A percentile compares a stretch with the other conserved stretches of the same genome.
These are phyloP conservation scores for Coemansia sp. DNA, from an alignment of 192 early-diverging fungal species.

Conservation along the genomic window DNA sequence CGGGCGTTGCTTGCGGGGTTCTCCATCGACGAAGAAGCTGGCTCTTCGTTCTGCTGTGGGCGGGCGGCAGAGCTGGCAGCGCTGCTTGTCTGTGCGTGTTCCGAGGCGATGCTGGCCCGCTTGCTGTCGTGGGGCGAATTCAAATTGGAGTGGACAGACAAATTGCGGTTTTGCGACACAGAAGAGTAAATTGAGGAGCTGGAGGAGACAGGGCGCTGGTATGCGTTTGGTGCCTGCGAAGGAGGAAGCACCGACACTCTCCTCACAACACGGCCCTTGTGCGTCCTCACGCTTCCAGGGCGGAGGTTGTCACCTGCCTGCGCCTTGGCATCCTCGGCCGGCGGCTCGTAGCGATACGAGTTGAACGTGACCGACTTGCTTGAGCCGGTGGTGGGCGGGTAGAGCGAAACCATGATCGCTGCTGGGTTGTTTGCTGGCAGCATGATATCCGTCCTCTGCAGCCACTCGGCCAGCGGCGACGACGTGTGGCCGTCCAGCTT, in stretches of 20 bases:
- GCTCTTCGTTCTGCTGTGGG: not conserved
- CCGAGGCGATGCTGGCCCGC: slow-evolving; percentile 12
- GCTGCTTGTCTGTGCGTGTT: slow-evolving; percentile 6
- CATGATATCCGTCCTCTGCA: slow-evolving; percentile 42
- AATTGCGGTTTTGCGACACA: slow-evolving; percentile 14
- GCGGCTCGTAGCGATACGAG: slow-evolving; percentile 29
- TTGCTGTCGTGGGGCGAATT: slow-evolving; percentile 20
- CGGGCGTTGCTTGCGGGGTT: not conserved
- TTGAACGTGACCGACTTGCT: slow-evolving; percentile 29
- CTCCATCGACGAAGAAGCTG: not conserved
- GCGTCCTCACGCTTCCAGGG: not conserved
- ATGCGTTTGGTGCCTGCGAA: slow-evolving; percentile 5
- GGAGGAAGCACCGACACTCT: slow-evolving; percentile 26
- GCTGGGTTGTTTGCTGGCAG: slow-evolving; percentile 29
- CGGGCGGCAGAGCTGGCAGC: slow-evolving; percentile 1
- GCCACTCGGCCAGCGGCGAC: slow-evolving; percentile 39
- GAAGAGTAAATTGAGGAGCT: slow-evolving; percentile 33
- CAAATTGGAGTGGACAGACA: not conserved
- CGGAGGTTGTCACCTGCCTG: slow-evolving; percentile 12
- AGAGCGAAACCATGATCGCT: slow-evolving; percentile 24
- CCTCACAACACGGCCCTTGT: slow-evolving; percentile 27
- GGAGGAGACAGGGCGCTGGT: slow-evolving; percentile 25
- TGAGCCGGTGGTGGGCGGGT: slow-evolving; percentile 26
- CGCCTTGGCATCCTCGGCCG: slow-evolving; percentile 3
- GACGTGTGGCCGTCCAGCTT: not conserved